phyloP scores from a whole-genome alignment of 2,329 filamentous ascomycete genomes.

The Clarireedia hainanense region DNA sequence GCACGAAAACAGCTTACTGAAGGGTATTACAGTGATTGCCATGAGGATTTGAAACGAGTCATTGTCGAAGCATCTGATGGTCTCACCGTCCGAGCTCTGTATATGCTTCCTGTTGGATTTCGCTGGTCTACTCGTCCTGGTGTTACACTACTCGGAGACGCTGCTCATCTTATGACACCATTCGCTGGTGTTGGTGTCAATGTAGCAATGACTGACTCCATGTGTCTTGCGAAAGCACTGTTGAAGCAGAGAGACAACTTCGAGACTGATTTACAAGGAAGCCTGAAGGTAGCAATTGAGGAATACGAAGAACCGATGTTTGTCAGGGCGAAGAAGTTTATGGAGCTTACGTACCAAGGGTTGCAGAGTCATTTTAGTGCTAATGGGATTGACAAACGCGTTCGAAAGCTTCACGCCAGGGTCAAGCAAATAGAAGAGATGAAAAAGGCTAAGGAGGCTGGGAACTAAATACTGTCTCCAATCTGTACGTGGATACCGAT shows the following conservation, averaged over 20 bases:
- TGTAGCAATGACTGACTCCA: slow-evolving; percentile 37
- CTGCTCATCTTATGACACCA: slow-evolving; percentile 41
- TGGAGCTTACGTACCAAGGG: slow-evolving; percentile 16
- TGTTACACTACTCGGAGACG: slow-evolving; percentile 41
- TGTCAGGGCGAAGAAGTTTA: slow-evolving; percentile 14
- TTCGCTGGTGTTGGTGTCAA: slow-evolving; percentile 44
- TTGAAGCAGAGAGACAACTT: slow-evolving; percentile 13
- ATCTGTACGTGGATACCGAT: background rate
- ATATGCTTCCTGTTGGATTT: slow-evolving; percentile 30
- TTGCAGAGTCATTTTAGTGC: slow-evolving; percentile 18
- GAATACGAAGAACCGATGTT: slow-evolving; percentile 22
- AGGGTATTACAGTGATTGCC: slow-evolving; percentile 16
- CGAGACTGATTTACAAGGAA: background rate
- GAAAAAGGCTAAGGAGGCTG: background rate
- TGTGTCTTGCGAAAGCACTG: slow-evolving; percentile 33
- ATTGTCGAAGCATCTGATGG: slow-evolving; percentile 14
- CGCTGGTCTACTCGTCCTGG: slow-evolving; percentile 28
- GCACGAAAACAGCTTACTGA: slow-evolving; percentile 13
- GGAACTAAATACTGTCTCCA: background rate
- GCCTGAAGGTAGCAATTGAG: slow-evolving; percentile 11
- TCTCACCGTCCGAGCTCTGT: slow-evolving; percentile 15
- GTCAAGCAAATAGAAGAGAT: background rate
- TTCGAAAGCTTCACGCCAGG: background rate
- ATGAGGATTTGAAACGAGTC: slow-evolving; percentile 16
- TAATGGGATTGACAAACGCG: slow-evolving; percentile 7